These are phyloP conservation scores for Larix kaempferi DNA, from an alignment of 75 land plant species.

Conservation along the genomic window DNA sequence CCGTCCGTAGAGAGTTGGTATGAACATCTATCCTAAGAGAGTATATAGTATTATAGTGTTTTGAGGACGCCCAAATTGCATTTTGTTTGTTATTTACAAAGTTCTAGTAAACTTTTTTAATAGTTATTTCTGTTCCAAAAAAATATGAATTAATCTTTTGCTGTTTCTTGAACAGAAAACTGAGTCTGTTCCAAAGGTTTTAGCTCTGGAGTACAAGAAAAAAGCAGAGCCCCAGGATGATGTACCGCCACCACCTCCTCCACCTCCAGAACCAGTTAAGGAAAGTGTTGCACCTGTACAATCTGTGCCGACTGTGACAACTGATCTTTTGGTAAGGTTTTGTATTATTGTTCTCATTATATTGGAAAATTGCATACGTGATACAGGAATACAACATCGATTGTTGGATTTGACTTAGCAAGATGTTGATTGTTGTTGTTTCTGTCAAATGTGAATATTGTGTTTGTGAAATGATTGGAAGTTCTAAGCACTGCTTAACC, in stretches of 20 bases:
- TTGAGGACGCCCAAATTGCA: neutral
- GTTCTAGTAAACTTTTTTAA: neutral
- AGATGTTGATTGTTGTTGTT: neutral
- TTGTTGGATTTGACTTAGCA: neutral
- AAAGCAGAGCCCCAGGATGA: constrained; percentile 39
- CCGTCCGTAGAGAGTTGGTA: constrained; percentile 64
- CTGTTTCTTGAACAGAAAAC: neutral
- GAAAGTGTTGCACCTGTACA: constrained; percentile 38
- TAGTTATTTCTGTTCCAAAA: neutral
- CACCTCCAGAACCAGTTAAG: constrained; percentile 35
- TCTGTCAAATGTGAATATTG: neutral
- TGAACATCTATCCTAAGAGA: neutral
- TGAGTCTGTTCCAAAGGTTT: constrained; percentile 13
- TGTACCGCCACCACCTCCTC: constrained; percentile 34
- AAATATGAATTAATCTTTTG: neutral
- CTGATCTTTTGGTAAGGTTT: constrained; percentile 64
- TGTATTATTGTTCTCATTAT: neutral
- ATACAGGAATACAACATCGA: neutral
- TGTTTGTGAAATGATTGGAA: neutral
- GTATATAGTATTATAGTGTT: neutral
- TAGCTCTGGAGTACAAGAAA: constrained; percentile 70
- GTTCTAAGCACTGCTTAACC: neutral
- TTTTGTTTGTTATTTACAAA: constrained; percentile 6
- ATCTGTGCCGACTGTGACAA: constrained; percentile 8
- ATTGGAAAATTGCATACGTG: neutral